phyloP scores from a whole-genome alignment of 2,329 filamentous ascomycete genomes.

The Beauveria medogensis region DNA sequence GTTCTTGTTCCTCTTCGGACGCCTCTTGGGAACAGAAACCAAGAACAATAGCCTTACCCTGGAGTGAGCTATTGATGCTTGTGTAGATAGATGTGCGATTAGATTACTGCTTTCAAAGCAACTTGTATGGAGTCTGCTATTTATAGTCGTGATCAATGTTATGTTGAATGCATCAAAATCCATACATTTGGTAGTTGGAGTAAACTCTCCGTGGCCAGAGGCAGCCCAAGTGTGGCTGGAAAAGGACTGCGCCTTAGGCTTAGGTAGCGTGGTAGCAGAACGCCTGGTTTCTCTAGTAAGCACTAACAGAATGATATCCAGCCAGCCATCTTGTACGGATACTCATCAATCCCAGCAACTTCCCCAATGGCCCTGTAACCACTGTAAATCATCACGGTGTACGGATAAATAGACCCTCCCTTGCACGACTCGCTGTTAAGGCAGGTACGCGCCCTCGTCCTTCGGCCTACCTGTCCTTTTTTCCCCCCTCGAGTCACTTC shows the following conservation, averaged over 20 bases:
- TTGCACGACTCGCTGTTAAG: neutral
- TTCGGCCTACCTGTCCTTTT: neutral
- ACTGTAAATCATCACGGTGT: no score
- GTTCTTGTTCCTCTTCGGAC: neutral
- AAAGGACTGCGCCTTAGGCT: neutral
- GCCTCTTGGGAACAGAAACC: neutral
- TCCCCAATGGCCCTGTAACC: neutral
- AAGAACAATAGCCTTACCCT: neutral
- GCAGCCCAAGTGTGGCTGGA: neutral
- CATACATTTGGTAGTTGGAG: no score
- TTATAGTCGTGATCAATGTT: neutral
- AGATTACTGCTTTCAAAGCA: neutral
- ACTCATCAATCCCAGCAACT: neutral
- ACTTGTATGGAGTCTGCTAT: neutral
- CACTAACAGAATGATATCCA: neutral
- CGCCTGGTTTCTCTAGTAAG: neutral
- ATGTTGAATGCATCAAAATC: neutral
- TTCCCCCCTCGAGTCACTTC: neutral
- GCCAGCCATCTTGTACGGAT: neutral
- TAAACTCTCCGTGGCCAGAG: neutral
- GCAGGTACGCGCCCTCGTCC: neutral
- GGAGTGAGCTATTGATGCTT: neutral
- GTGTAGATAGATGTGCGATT: slow-evolving; percentile 2
- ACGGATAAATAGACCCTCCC: neutral
- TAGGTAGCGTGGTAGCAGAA: neutral